Percentiles rank a stretch among this genome's conserved stretches.
Conservation (phyloP, 192 early-diverging fungal genomes). For the Umbelopsis sp. region DNA sequence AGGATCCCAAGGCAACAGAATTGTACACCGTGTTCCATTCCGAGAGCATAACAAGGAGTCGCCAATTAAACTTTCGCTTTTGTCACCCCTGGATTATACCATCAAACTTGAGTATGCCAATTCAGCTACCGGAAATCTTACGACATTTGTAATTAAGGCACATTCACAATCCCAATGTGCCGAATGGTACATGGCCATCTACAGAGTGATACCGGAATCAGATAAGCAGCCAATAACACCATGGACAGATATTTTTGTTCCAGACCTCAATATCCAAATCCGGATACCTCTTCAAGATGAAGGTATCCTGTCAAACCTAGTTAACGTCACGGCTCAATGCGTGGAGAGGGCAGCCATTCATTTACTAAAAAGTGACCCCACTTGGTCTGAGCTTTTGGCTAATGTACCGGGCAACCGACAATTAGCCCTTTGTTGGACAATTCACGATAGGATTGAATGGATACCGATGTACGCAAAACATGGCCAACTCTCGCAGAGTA, state of each 20-base stretch:
- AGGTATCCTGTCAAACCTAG: neutral
- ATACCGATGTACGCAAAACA: conserved; percentile 16
- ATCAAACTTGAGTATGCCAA: conserved; percentile 21
- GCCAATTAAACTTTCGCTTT: neutral
- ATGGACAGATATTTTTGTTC: conserved; percentile 34
- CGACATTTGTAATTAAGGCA: conserved; percentile 21
- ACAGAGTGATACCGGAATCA: conserved; percentile 3
- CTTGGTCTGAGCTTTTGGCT: neutral
- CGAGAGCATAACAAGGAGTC: neutral
- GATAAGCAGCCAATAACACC: conserved; percentile 7
- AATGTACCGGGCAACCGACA: neutral
- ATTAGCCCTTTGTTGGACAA: conserved; percentile 27
- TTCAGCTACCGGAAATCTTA: neutral
- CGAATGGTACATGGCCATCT: conserved; percentile 35
- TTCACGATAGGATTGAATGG: conserved; percentile 32
- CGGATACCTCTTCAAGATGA: conserved; percentile 19
- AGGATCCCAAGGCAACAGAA: neutral
- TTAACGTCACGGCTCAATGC: conserved; percentile 19
- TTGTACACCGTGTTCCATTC: neutral
- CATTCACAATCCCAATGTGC: conserved; percentile 9
- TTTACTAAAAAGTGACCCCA: conserved; percentile 19
- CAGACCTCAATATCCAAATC: conserved; percentile 16
- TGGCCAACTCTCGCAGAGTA: neutral
- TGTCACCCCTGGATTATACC: conserved; percentile 32
- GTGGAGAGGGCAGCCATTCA: conserved; percentile 23